Percentiles rank a stretch among this genome's conserved stretches.
These are phyloP conservation scores for Trichoderma afroharzianum DNA, from an alignment of 2,329 filamentous ascomycete genomes.

Conservation along the genomic window DNA sequence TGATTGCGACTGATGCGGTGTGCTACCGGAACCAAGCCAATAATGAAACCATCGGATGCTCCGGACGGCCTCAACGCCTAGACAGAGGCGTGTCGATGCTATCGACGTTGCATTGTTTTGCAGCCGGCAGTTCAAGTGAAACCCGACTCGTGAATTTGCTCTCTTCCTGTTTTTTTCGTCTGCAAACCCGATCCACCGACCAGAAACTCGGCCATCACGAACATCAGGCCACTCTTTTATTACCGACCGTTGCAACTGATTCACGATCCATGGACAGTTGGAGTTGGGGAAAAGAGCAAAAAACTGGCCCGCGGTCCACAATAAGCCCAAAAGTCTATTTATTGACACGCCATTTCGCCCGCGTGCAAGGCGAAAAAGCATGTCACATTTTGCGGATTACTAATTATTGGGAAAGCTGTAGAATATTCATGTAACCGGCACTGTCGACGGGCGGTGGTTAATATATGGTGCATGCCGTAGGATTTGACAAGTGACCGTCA, in stretches of 20 bases:
- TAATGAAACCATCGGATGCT: constrained; percentile 7
- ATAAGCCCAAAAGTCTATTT: constrained; percentile 14
- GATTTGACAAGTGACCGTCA: constrained; percentile 2
- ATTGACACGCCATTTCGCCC: background rate
- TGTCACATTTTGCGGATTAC: background rate
- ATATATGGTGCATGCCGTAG: background rate
- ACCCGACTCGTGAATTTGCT: background rate
- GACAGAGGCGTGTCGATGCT: background rate
- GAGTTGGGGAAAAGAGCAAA: background rate
- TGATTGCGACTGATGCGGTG: background rate
- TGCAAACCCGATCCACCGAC: background rate
- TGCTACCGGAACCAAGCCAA: background rate
- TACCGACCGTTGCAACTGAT: background rate
- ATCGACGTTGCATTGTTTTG: background rate
- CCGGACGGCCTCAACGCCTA: background rate
- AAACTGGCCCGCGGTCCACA: background rate
- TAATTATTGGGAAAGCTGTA: background rate
- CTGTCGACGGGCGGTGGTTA: background rate
- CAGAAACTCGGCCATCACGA: constrained; percentile 1
- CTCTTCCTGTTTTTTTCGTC: background rate
- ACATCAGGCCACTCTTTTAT: constrained; percentile 1
- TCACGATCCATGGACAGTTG: constrained; percentile 3
- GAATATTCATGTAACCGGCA: background rate
- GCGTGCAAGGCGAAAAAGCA: background rate
- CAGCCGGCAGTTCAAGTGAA: background rate